A percentile compares a stretch with the other conserved stretches of the same genome.
phyloP scores from a whole-genome alignment of 2,329 filamentous ascomycete genomes.

The Canariomyces notabilis region DNA sequence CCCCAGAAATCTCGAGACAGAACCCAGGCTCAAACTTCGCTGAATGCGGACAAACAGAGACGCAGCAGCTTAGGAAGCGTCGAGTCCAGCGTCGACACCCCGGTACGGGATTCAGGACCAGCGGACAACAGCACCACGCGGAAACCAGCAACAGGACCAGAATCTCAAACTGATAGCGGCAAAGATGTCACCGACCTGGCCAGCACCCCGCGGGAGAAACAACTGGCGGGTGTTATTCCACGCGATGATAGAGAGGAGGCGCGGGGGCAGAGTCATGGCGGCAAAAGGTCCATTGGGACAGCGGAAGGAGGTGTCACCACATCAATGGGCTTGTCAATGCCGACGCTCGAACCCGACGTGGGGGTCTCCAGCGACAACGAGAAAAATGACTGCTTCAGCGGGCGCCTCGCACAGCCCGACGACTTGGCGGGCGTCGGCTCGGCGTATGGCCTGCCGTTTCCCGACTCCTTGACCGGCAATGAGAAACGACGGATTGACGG shows the following conservation, averaged over 20 bases:
- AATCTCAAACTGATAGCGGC: conserved; percentile 17
- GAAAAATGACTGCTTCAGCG: neutral
- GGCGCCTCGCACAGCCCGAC: neutral
- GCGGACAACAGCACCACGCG: neutral
- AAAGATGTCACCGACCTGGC: conserved; percentile 18
- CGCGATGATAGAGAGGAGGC: neutral
- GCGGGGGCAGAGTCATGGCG: neutral
- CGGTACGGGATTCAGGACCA: neutral
- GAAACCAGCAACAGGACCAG: conserved; percentile 9
- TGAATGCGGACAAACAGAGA: neutral
- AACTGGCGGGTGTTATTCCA: neutral
- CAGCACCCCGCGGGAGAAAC: conserved; percentile 3
- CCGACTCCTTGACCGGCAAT: neutral
- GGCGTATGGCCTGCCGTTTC: conserved; percentile 7
- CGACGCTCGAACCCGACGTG: no score
- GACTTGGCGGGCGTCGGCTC: conserved; percentile 20
- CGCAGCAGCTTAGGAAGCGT: neutral
- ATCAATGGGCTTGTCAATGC: no score
- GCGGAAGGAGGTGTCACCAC: neutral
- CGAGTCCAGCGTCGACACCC: neutral
- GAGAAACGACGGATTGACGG: neutral
- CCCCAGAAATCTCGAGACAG: neutral
- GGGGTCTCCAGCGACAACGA: neutral
- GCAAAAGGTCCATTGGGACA: neutral
- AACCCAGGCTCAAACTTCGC: neutral